A percentile compares a stretch with the other conserved stretches of the same genome.
Evolutionary conservation across 257 asterid genomes (phyloP).

Genomic region (Nicotiana sylvestris): DNA sequence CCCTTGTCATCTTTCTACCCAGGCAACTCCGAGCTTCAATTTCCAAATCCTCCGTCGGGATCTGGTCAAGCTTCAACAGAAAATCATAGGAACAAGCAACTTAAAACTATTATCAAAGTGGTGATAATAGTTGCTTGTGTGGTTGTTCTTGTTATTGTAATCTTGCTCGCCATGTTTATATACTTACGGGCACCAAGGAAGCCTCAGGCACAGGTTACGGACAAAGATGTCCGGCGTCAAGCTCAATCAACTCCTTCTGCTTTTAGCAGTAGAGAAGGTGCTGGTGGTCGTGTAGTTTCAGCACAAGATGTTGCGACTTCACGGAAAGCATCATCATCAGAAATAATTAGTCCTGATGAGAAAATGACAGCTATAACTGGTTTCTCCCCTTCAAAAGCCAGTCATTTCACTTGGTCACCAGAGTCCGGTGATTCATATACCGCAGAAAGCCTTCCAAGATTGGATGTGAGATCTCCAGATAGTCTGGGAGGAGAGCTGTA

Average conservation of each 20-base stretch:
- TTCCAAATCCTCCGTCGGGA: constrained; percentile 75
- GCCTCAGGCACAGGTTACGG: constrained; percentile 38
- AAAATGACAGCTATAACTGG: constrained; percentile 62
- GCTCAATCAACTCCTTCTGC: constrained; percentile 52
- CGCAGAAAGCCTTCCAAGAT: constrained; percentile 64
- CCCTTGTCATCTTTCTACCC: constrained; percentile 85
- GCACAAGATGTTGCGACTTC: constrained; percentile 62
- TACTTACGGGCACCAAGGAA: constrained; percentile 42
- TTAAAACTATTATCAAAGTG: constrained; percentile 49
- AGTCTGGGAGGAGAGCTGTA: constrained; percentile 82
- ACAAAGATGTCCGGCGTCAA: constrained; percentile 42
- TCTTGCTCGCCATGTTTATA: constrained; percentile 52
- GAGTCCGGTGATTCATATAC: constrained; percentile 79
- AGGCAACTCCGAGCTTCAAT: constrained; percentile 68
- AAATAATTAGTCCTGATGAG: constrained; percentile 67
- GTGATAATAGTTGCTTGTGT: constrained; percentile 58
- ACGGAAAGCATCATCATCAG: constrained; percentile 60
- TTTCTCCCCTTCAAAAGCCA: constrained; percentile 77
- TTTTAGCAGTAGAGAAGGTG: constrained; percentile 40
- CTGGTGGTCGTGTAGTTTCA: constrained; percentile 53
- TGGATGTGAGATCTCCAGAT: constrained; percentile 84
- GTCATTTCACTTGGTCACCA: constrained; percentile 93
- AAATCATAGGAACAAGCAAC: constrained; percentile 27
- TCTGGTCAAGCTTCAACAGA: constrained; percentile 37
- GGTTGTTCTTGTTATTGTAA: constrained; percentile 40